Percentiles rank a stretch among this genome's conserved stretches.
These are phyloP conservation scores for Brettanomyces bruxellensis DNA, from an alignment of 805 yeast species.

Conservation along the genomic window DNA sequence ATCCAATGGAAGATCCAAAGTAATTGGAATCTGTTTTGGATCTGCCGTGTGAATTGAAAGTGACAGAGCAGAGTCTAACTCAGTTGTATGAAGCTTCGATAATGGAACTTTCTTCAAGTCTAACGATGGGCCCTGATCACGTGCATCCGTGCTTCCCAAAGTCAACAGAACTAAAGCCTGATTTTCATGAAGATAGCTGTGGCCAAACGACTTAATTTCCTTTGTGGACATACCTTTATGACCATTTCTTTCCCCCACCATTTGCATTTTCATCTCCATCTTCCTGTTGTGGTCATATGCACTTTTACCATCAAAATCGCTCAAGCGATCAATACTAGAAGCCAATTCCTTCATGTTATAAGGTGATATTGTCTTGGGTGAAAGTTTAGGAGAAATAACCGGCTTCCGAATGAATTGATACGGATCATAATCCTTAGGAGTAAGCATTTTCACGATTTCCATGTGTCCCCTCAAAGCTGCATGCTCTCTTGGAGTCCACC, in stretches of 20 bases:
- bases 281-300: constrained; percentile 3
- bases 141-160: constrained; percentile 75
- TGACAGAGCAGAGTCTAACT: constrained; percentile 81
- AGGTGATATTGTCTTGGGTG: constrained; percentile 27
- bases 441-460: constrained; percentile 52
- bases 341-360: constrained; percentile 12
- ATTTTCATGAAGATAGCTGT: constrained; percentile 51
- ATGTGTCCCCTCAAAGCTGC: constrained; percentile 87
- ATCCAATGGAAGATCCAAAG: constrained; percentile 75
- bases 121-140: constrained; percentile 51
- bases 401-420: constrained; percentile 14
- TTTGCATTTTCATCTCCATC: constrained; percentile 1
- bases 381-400: constrained; percentile 12
- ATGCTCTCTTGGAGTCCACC: constrained; percentile 98
- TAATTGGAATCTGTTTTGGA: constrained; percentile 42
- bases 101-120: constrained; percentile 67
- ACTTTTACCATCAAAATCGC: constrained; percentile 9
- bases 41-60: constrained; percentile 42
- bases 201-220: constrained; percentile 81
- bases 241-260: constrained; percentile 9
- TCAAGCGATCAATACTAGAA: constrained; percentile 18
- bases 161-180: constrained; percentile 75
- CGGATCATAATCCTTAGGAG: constrained; percentile 36
- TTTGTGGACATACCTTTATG: constrained; percentile 25
- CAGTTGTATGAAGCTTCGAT: constrained; percentile 69